Evolutionary conservation across 371 early-diverging fungal species (phyloP).

Genomic region (Smittium mucronatum): DNA sequence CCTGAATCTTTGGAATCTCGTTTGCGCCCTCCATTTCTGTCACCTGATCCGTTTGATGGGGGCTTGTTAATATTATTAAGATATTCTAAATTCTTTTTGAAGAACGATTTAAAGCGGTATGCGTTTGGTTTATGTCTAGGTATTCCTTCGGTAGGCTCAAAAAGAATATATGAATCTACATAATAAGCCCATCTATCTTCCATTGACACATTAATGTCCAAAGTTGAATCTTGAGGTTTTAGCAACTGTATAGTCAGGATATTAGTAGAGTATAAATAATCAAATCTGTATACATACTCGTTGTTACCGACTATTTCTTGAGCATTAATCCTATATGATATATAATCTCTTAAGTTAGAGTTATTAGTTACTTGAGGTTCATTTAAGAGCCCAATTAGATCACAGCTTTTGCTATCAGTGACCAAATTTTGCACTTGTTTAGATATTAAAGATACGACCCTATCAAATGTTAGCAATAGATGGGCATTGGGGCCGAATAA

Average conservation of each 20-base stretch:
- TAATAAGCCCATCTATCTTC: slow-evolving; percentile 89
- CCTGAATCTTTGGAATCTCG: neutral
- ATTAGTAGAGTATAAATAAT: slow-evolving; percentile 55
- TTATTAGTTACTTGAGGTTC: slow-evolving; percentile 31
- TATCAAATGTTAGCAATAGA: slow-evolving; percentile 75
- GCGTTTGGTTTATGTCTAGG: slow-evolving; percentile 20
- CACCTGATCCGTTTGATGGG: neutral
- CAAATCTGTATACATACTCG: slow-evolving; percentile 72
- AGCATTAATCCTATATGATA: slow-evolving; percentile 68
- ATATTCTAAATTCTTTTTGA: neutral
- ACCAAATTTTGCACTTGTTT: slow-evolving; percentile 63
- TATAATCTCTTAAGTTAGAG: slow-evolving; percentile 51
- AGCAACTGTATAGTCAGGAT: slow-evolving; percentile 72
- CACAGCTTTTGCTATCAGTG: slow-evolving; percentile 39
- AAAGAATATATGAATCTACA: slow-evolving; percentile 76
- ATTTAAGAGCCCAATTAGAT: slow-evolving; percentile 49
- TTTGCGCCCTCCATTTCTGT: neutral
- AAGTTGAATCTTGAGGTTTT: slow-evolving; percentile 68
- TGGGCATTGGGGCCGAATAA: slow-evolving; percentile 81
- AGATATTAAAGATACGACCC: slow-evolving; percentile 56
- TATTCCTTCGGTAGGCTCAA: slow-evolving; percentile 61
- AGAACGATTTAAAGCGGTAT: neutral
- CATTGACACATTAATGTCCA: slow-evolving; percentile 54
- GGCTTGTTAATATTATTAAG: neutral
- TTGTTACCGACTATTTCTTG: slow-evolving; percentile 62